Evolutionary conservation across 345 rosid species (phyloP), one percentile per base, ranked within the genome.

Genomic region (Kernera saxatilis): DNA sequence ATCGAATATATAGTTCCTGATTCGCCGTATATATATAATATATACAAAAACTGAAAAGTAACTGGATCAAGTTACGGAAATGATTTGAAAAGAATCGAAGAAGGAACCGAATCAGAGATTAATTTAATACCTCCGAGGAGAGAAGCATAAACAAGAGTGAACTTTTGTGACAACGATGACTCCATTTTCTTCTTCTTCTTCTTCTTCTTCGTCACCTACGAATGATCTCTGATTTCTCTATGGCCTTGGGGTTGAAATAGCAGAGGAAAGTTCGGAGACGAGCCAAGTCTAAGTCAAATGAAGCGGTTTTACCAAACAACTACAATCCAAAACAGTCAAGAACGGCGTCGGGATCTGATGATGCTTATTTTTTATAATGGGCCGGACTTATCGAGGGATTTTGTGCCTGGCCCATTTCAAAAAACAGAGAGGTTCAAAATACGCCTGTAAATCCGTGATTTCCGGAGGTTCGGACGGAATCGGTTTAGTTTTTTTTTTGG

Each of bases 51-150:
- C n/a, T n/a, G 17, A 23, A 22, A 30, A 27, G n/a, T 23, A 46
- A 14, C 33, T 52, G 35, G 73, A 69, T 61, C 67, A 26, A 26
- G 25, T 27, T 9, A 51, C 39, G 14, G 17, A 13, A 29, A 59
- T 27, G 1, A 51, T 50, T 12, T 10, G 51, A 17, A 40, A 60
- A n/a, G n/a, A n/a, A 25, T 3, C 2, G 3, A 41, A 64, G 22
- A 45, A 55, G 41, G 22, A 39, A 17, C 13, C 3, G 22, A 73
- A 73, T 25, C 14, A 30, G n/a, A 12, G 44, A 23, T 12, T 27
- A 63, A 53, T 78, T 12, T 27, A 63, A 53, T 78, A 89, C 98
- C 83, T 88, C 96, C 96, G 25, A 88, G 85, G 21, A 78, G 56
- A 63, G 67, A 64, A 25, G 81, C 81, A 63, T 78, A 78, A 35